phyloP scores from a whole-genome alignment of 1,284 basidiomycete genomes.

The Cryptococcus jaspeensis region DNA sequence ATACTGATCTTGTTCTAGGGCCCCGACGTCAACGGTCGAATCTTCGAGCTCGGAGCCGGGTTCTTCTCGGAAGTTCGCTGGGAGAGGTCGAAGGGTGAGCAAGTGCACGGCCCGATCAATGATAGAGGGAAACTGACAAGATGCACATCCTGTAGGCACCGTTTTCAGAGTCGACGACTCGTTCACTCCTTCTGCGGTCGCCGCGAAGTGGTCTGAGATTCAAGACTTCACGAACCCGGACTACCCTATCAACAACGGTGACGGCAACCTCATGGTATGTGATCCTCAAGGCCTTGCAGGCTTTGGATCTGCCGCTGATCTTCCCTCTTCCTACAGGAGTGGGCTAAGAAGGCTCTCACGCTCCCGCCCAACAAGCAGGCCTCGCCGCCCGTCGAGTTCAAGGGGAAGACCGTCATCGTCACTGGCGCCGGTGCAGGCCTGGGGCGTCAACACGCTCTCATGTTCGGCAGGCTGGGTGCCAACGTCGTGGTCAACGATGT shows the following conservation, averaged over 20 bases:
- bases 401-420: constrained; percentile 87
- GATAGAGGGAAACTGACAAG: background rate
- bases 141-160: constrained; percentile 51
- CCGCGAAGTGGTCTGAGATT: constrained; percentile 76
- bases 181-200: constrained; percentile 94
- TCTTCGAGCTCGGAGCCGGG: constrained; percentile 94
- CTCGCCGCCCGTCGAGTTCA: constrained; percentile 71
- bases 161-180: constrained; percentile 87
- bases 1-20: constrained; percentile 60
- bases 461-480: constrained; percentile 87
- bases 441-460: constrained; percentile 84
- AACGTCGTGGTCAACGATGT: constrained; percentile 98
- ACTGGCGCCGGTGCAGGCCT: constrained; percentile 93
- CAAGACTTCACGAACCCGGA: constrained; percentile 74
- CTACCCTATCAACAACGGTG: constrained; percentile 69
- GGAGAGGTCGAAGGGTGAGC: constrained; percentile 77
- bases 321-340: constrained; percentile 10
- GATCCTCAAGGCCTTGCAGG: background rate
- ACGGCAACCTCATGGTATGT: constrained; percentile 66
- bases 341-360: constrained; percentile 65
- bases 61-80: constrained; percentile 90
- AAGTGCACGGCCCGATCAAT: background rate
- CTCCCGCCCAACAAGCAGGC: constrained; percentile 72
- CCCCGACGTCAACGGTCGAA: constrained; percentile 77
- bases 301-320: constrained; percentile 9